Conservation (phyloP, 768 basidiomycete genomes). For the Leccinum olivaceopallidum region DNA sequence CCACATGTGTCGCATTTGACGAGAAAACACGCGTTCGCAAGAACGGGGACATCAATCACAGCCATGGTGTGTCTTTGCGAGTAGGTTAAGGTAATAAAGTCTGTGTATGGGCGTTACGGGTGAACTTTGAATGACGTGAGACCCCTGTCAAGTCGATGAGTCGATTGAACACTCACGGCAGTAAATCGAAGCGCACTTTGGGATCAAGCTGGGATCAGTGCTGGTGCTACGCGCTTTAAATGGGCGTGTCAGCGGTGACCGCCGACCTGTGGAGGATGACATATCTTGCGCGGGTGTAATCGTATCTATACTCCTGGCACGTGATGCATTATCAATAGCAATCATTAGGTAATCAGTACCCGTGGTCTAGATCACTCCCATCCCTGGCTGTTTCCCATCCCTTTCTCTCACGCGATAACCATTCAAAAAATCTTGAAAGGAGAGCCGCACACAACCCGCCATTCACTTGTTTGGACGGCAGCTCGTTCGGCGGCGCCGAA, state of each 20-base stretch:
- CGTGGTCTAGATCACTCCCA: constrained; percentile 2
- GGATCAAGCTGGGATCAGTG: neutral
- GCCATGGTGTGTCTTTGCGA: constrained; percentile 28
- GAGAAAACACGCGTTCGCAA: constrained; percentile 53
- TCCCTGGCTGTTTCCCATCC: neutral
- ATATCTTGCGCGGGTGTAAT: neutral
- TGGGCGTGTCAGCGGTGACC: neutral
- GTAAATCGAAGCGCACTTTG: neutral
- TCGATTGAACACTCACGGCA: constrained; percentile 2
- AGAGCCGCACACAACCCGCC: constrained; percentile 69
- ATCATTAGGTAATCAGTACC: neutral
- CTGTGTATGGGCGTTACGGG: constrained; percentile 14
- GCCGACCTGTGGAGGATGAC: neutral
- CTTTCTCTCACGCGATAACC: constrained; percentile 28
- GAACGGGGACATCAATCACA: constrained; percentile 29
- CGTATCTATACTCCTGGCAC: neutral
- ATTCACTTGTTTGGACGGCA: constrained; percentile 67
- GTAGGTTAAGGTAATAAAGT: constrained; percentile 38
- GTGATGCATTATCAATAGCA: neutral
- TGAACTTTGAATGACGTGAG: constrained; percentile 24
- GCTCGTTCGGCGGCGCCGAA: constrained; percentile 69
- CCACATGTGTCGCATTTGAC: constrained; percentile 62
- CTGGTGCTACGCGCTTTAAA: neutral
- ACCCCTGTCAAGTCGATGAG: constrained; percentile 10
- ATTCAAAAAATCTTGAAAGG: constrained; percentile 56